These are phyloP conservation scores for Penicillium bialowiezense DNA, from an alignment of 495 filamentous ascomycete species.

Conservation along the genomic window DNA sequence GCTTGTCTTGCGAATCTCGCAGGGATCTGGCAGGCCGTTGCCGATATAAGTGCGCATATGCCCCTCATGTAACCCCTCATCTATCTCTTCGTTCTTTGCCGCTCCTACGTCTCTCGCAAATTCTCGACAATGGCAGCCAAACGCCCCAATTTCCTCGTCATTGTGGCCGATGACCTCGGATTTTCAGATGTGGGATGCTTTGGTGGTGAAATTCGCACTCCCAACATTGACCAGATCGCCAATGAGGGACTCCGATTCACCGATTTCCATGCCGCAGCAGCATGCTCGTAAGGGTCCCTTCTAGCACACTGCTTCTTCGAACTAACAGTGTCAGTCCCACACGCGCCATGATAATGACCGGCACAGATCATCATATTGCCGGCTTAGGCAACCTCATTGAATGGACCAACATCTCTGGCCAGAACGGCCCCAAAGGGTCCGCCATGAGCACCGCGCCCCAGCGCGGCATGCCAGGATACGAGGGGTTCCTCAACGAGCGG, in stretches of 20 bases:
- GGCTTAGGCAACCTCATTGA: constrained; percentile 47
- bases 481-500: constrained; percentile 62
- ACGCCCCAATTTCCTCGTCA: constrained; percentile 61
- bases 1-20: neutral
- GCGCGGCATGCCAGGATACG: constrained; percentile 61
- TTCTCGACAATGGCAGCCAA: constrained; percentile 26
- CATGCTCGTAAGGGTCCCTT: constrained; percentile 49
- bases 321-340: constrained; percentile 39
- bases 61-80: constrained; percentile 1
- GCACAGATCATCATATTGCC: constrained; percentile 47
- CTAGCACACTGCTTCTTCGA: neutral
- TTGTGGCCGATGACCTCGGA: constrained; percentile 61
- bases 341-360: constrained; percentile 57
- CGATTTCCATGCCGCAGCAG: constrained; percentile 61
- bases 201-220: constrained; percentile 62
- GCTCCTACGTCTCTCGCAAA: neutral
- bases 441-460: constrained; percentile 42
- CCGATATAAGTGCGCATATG: neutral
- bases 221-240: constrained; percentile 59
- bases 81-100: neutral
- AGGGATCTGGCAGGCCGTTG: no score
- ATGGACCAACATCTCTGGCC: constrained; percentile 48
- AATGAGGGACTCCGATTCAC: constrained; percentile 55
- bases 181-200: constrained; percentile 62
- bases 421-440: constrained; percentile 43